Evolutionary conservation across 2,329 filamentous ascomycete species (phyloP).

Genomic region (Sclerotinia sclerotiorum): DNA sequence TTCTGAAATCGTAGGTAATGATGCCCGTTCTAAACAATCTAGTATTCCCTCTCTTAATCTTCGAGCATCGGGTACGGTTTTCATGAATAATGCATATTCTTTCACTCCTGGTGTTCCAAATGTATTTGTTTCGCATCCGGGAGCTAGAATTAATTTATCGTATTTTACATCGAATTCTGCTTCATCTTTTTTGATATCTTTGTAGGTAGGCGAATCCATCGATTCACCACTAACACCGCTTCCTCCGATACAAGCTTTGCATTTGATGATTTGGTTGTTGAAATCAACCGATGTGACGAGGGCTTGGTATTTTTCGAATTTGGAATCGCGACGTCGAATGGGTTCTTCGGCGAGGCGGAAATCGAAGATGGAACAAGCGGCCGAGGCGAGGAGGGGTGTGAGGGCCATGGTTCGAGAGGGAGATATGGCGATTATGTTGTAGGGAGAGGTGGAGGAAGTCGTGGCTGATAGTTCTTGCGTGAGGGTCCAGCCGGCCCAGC

Average conservation of each 20-base stretch:
- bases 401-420: conserved; percentile 46
- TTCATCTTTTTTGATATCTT: neutral
- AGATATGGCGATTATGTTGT: conserved; percentile 46
- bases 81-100: conserved; percentile 33
- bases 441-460: conserved; percentile 33
- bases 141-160: conserved; percentile 45
- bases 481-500: conserved; percentile 43
- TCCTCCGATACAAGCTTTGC: conserved; percentile 29
- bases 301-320: conserved; percentile 19
- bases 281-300: conserved; percentile 40
- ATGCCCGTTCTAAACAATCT: conserved; percentile 59
- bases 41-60: conserved; percentile 38
- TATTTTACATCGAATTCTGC: conserved; percentile 43
- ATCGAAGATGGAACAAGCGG: conserved; percentile 47
- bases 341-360: conserved; percentile 48
- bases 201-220: neutral
- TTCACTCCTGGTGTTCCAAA: conserved; percentile 32
- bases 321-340: conserved; percentile 28
- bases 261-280: conserved; percentile 40
- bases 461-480: conserved; percentile 41
- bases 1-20: conserved; percentile 57
- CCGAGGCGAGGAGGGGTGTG: conserved; percentile 47
- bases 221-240: conserved; percentile 9
- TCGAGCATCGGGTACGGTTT: conserved; percentile 36
- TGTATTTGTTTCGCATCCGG: conserved; percentile 42